Evolutionary conservation across 495 filamentous ascomycete genomes (phyloP).

Genomic region (Penicillium turbatum): DNA sequence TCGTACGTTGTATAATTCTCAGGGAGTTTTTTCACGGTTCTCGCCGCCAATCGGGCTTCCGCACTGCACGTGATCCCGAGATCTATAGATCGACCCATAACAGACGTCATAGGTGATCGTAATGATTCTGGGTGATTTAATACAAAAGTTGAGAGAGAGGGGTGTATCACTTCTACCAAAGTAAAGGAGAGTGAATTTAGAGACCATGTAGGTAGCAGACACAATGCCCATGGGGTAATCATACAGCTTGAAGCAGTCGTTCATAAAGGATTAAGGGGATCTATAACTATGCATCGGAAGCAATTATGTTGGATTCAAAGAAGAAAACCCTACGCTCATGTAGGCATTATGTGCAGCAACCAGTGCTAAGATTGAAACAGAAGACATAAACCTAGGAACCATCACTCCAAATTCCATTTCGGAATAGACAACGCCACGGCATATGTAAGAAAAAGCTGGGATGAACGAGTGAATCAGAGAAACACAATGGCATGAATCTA

Average conservation of each 20-base stretch:
- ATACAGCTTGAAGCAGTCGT: no score
- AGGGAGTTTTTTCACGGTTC: conserved; percentile 24
- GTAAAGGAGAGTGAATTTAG: no score
- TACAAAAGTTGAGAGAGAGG: no score
- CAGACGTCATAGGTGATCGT: background rate
- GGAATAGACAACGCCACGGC: conserved; percentile 15
- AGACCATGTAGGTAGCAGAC: no score
- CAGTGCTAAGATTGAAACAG: conserved; percentile 21
- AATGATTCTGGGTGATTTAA: no score
- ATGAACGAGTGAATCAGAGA: conserved; percentile 6
- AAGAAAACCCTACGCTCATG: conserved; percentile 6
- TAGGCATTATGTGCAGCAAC: conserved; percentile 23
- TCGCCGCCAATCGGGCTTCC: conserved; percentile 30
- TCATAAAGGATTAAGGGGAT: no score
- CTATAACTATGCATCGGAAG: background rate
- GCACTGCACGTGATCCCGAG: conserved; percentile 15
- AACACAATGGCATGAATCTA: conserved; percentile 9
- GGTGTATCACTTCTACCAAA: no score
- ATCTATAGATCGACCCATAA: conserved; percentile 12
- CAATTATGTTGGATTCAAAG: conserved; percentile 21
- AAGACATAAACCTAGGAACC: conserved; percentile 1
- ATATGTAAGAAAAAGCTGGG: conserved; percentile 7
- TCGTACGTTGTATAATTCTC: conserved; percentile 20
- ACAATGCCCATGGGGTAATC: no score
- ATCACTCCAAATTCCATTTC: conserved; percentile 7